Base-by-base conservation (phyloP, 2,329 filamentous ascomycete species). In the Fusarium veterinarium region DNA sequence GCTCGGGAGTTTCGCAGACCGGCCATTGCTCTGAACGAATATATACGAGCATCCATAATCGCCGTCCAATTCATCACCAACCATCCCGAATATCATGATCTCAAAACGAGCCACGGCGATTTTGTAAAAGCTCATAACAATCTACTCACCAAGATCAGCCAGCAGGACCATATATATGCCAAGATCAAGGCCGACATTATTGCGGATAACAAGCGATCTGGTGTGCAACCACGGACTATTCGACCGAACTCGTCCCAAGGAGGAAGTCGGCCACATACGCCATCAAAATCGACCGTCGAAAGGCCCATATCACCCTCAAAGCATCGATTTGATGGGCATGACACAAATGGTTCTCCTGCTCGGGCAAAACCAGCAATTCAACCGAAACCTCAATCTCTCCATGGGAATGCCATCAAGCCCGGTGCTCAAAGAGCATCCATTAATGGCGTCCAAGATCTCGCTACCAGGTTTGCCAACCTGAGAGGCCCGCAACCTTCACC, bases 11-110 rank as follows among this genome's bases (percentile, higher is more conserved):
- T 93, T 81, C 84, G 89, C 31, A 86, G 90, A 40, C 89, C 91
- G 8, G 94, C 96, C 78, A 81, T 90, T 41, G 95, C 95, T 6
- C 92, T 97, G 61, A 89, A 92, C 72, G 93, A 97, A 69, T 98
- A 95, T 78, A 88, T 98, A 64, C 90, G 92, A 71, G 93, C 95
- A 16, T 95, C 89, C 67, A 91, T 95, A 64, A 92, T 98, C 61
- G 89, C 93, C 19, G 87, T 95, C 56, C 91, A 95, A 62, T 84
- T 91, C 45, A 91, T 98, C 31, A 93, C 93, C 5, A 87, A 86
- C 40, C 94, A 97, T 79, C 90, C 88, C 63, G 93, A 95, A 69
- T 97, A 91, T 80, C 88, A 90, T 33, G 86, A 88, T 57, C 84
- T 95, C 64, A 88, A 90, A 75, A 82, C 82, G 41, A 89, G 91